Conservation (phyloP, 768 basidiomycete genomes). For the Rossbeevera mucosa region DNA sequence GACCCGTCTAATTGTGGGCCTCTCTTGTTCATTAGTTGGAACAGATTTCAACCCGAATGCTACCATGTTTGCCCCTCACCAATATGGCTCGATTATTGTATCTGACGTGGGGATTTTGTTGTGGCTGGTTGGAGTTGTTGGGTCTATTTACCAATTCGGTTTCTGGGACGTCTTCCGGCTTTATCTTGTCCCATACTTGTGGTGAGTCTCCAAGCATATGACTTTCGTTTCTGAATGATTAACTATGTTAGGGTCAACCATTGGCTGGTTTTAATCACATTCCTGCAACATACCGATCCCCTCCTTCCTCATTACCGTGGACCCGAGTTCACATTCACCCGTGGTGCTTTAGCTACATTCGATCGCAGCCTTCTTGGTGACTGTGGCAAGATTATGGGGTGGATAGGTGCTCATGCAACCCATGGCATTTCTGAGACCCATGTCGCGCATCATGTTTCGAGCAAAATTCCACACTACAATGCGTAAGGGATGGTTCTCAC, state of each 20-base stretch:
- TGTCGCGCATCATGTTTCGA: constrained; percentile 85
- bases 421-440: constrained; percentile 95
- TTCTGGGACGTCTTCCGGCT: constrained; percentile 69
- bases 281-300: constrained; percentile 98
- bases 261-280: constrained; percentile 95
- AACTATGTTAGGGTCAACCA: constrained; percentile 63
- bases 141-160: constrained; percentile 56
- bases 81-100: constrained; percentile 67
- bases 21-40: not conserved
- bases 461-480: constrained; percentile 95
- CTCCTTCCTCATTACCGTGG: constrained; percentile 90
- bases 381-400: constrained; percentile 73
- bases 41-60: constrained; percentile 74
- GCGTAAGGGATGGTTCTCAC: constrained; percentile 40
- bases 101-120: constrained; percentile 81
- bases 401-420: constrained; percentile 80
- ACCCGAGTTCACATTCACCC: constrained; percentile 85
- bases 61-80: constrained; percentile 81
- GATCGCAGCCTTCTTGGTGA: constrained; percentile 81
- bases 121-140: constrained; percentile 59
- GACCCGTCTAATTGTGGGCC: not conserved
- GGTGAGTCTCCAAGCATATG: constrained; percentile 34
- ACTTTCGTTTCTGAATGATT: not conserved
- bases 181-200: constrained; percentile 88
- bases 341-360: constrained; percentile 88